Evolutionary conservation across 2,329 filamentous ascomycete species (phyloP), one percentile per base, ranked within the genome.

Genomic region (Colletotrichum lupini): DNA sequence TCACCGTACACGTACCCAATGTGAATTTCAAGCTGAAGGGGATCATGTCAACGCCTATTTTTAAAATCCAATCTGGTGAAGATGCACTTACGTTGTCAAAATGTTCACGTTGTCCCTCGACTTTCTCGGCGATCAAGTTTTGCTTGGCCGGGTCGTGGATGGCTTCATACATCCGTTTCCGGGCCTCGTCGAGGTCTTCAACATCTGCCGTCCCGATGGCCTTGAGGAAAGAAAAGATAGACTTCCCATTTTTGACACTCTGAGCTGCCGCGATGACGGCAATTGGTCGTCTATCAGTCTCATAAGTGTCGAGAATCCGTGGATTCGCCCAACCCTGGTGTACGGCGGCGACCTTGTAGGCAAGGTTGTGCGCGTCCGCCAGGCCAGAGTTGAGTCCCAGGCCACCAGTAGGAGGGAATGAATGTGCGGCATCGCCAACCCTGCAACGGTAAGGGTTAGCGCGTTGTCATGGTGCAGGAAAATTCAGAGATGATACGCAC

Each of bases 1-100:
- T 77, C 76, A 3, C 83, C 83, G 72, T 86, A 85, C 0, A 85
- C 79, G 65, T 85, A 86, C 1, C 84, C 84, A 64, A 86, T 84
- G 61, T 86, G 84, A 7, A 86, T 77, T 46, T 81, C 82, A 7
- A 85, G 80, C 77, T 78, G 5, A 12, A 8, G 19, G 7, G 8
- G 16, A 5, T 3, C 2, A 19, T 1, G 19, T 49, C 8, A 22
- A 32, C 5, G 26, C 16, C 1, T 22, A 4, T 2, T 5, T 26
- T 7, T 0, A 28, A 11, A n/a, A 60, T 28, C 2, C n/a, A 16
- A 8, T 19, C 0, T 12, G 19, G 8, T 35, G 14, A 5, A 4
- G 35, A 19, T 9, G 4, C 5, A 68, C 75, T 61, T 32, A 78
- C 77, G 60, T 85, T 84, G 65, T 85, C 82, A 63, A 85, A 85